Evolutionary conservation across 208 protist species (phyloP).

Genomic region (Acanthamoeba sp.): DNA sequence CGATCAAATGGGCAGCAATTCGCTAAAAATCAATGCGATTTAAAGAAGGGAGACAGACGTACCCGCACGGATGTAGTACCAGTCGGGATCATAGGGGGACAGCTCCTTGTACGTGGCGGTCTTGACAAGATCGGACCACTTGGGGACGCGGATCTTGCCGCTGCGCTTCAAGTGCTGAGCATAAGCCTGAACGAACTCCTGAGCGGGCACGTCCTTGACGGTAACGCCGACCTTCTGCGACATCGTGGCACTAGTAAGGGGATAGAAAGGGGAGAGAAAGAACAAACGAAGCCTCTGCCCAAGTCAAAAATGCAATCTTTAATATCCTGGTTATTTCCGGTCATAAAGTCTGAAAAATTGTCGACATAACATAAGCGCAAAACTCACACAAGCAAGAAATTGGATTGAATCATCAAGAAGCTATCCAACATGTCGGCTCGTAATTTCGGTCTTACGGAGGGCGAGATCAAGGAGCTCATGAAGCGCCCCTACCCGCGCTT

Average conservation of each 20-base stretch:
- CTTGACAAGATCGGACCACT: conserved; percentile 98
- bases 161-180: conserved; percentile 96
- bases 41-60: conserved; percentile 39
- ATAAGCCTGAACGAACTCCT: conserved; percentile 96
- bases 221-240: conserved; percentile 69
- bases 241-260: conserved; percentile 47
- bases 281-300: not conserved
- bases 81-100: conserved; percentile 97
- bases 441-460: conserved; percentile 12
- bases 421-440: conserved; percentile 2
- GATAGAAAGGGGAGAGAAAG: conserved; percentile 58
- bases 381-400: not conserved
- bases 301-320: not conserved
- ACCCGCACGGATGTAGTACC: conserved; percentile 97
- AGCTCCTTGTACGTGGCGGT: conserved; percentile 96
- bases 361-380: not conserved
- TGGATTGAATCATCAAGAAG: not conserved
- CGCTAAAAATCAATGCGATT: not conserved
- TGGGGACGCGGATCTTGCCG: conserved; percentile 92
- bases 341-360: not conserved
- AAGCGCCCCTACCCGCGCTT: conserved; percentile 49
- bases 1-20: not conserved
- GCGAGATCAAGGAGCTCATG: not conserved
- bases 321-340: not conserved
- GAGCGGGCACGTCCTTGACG: conserved; percentile 96